Percentiles rank a stretch among this genome's conserved stretches.
Evolutionary conservation across 495 filamentous ascomycete species (phyloP).

Genomic region (Evernia prunastri): DNA sequence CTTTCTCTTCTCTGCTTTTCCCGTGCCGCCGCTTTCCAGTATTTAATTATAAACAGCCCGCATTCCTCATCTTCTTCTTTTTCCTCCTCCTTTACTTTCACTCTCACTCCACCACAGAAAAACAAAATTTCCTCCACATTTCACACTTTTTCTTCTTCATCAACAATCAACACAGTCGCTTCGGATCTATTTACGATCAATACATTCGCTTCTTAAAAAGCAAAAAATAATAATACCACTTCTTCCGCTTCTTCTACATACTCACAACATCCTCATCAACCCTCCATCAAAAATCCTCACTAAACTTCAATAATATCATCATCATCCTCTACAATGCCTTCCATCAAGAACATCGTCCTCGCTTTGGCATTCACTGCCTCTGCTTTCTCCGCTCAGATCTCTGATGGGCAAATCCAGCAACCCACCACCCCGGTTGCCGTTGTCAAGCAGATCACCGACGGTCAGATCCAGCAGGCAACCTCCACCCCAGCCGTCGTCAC

Average conservation of each 20-base stretch:
- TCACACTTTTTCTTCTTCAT: conserved; percentile 1
- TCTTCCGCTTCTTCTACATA: neutral
- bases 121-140: conserved; percentile 13
- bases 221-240: conserved; percentile 1
- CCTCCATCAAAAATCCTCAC: too few species aligned
- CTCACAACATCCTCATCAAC: too few species aligned
- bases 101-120: conserved; percentile 11
- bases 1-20: too few species aligned
- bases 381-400: conserved; percentile 22
- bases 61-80: conserved; percentile 15
- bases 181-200: conserved; percentile 22
- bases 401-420: conserved; percentile 51
- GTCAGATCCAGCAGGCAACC: conserved; percentile 16
- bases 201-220: conserved; percentile 25
- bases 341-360: conserved; percentile 25
- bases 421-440: conserved; percentile 27
- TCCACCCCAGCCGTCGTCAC: conserved; percentile 15
- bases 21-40: conserved; percentile 23
- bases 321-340: conserved; percentile 20
- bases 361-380: conserved; percentile 25
- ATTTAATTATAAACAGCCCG: conserved; percentile 25
- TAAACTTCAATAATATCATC: conserved; percentile 20
- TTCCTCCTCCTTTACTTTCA: conserved; percentile 8
- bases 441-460: conserved; percentile 11
- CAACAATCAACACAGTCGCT: conserved; percentile 27